Base-by-base conservation (phyloP, 176 grass and related monocot genomes). In the Alopecurus myosuroides region DNA sequence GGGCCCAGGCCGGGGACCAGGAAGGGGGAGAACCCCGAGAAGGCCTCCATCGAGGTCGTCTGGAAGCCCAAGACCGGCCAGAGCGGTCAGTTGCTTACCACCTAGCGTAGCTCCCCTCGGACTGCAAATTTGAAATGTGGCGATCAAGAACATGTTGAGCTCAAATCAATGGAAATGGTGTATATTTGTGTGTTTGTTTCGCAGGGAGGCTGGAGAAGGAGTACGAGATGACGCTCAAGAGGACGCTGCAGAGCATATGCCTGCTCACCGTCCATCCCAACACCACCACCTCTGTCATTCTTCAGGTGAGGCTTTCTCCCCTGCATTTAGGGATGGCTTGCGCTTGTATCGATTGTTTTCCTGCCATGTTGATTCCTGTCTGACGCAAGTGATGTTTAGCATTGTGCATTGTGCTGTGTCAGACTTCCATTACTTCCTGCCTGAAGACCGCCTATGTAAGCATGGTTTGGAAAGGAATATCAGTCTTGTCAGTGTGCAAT, bases 11-110 rank as follows among this genome's bases (percentile, higher is more conserved):
- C 89, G 70, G 97, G 91, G 13, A 94, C 91, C 18, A 94, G 85
- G 85, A 95, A 95, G 82, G 93, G 96, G 25, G 96, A 95, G 69
- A 90, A 95, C 49, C 96, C 96, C 26, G 96, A 98, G 90, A 94
- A 89, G 83, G 91, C 91, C 6, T 95, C 89, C 81, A 79, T 98
- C 6, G 96, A 95, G 81, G 93, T 98, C 23, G 89, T 98, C 1
- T 98, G 97, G 97, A 98, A 95, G 75, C 97, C 93, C 73, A 94
- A 88, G 89, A 95, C 89, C 39, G 91, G 91, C 8, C 89, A 98
- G 53, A 92, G 79, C 23, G 97, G 96, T 98, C 77, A 18, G 69
- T 70, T 2, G 11, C 20, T 11, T 25, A 19, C 34, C 65, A 40
- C 67, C 36, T 23, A 3, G 1, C 3, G n/a, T 23, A 8, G n/a